These are phyloP conservation scores for Fusarium bulbicola DNA, from an alignment of 2,329 filamentous ascomycete genomes.

Conservation along the genomic window DNA sequence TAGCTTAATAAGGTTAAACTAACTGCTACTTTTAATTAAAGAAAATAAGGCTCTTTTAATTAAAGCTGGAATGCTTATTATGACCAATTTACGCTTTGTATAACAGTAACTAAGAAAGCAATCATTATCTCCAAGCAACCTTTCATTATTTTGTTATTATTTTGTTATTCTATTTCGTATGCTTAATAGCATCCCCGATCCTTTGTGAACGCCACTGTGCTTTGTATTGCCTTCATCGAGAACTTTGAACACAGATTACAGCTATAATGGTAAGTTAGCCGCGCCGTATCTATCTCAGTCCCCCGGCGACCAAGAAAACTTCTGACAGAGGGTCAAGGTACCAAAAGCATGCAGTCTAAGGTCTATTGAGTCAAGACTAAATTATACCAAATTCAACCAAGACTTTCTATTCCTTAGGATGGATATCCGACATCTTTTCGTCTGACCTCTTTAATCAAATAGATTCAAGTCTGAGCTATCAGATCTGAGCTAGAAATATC, in stretches of 20 bases:
- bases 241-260: too few species aligned
- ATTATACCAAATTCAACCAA: background rate
- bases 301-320: background rate
- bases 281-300: rapidly evolving
- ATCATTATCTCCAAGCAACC: background rate
- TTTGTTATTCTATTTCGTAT: background rate
- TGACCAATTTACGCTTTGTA: too few species aligned
- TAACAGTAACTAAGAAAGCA: background rate
- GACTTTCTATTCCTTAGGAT: background rate
- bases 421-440: background rate
- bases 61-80: too few species aligned
- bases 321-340: rapidly evolving
- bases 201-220: too few species aligned
- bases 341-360: background rate
- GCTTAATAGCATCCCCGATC: background rate
- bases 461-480: background rate
- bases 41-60: too few species aligned
- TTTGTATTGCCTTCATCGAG: too few species aligned
- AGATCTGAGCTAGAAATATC: background rate
- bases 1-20: too few species aligned
- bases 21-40: too few species aligned
- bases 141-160: background rate
- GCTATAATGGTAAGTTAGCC: background rate
- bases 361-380: background rate
- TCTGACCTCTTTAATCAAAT: background rate